A percentile compares a stretch with the other conserved stretches of the same genome.
These are phyloP conservation scores for Penicillium argentinense DNA, from an alignment of 495 filamentous ascomycete species.

Conservation along the genomic window DNA sequence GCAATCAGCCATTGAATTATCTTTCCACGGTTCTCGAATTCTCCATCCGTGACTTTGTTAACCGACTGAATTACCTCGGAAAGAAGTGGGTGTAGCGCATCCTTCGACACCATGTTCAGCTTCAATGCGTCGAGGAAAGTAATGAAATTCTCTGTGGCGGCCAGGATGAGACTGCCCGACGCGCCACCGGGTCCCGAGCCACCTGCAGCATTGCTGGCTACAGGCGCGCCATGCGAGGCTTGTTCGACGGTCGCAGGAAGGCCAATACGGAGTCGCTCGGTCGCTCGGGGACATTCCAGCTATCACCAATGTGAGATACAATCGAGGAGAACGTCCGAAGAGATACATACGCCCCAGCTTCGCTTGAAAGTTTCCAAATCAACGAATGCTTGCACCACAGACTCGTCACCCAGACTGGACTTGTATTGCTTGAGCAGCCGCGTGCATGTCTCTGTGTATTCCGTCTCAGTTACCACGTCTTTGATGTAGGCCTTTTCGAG, in stretches of 20 bases:
- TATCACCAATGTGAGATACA: constrained; percentile 32
- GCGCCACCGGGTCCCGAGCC: constrained; percentile 45
- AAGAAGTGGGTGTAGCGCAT: constrained; percentile 89
- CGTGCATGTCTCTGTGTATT: constrained; percentile 95
- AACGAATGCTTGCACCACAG: constrained; percentile 76
- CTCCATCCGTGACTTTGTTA: constrained; percentile 89
- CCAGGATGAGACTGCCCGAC: constrained; percentile 73
- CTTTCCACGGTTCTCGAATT: constrained; percentile 92
- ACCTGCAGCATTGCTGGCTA: constrained; percentile 43
- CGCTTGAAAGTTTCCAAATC: constrained; percentile 93
- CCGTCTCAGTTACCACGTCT: constrained; percentile 85
- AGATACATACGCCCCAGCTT: constrained; percentile 75
- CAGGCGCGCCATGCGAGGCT: constrained; percentile 41
- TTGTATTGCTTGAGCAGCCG: constrained; percentile 96
- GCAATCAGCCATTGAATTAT: constrained; percentile 98
- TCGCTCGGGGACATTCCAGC: constrained; percentile 94
- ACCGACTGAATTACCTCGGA: constrained; percentile 94
- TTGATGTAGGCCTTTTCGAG: constrained; percentile 96
- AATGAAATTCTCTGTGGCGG: constrained; percentile 96
- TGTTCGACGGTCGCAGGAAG: constrained; percentile 69
- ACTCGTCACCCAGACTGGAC: constrained; percentile 84
- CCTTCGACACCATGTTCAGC: constrained; percentile 86
- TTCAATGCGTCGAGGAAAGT: constrained; percentile 94
- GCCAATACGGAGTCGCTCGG: constrained; percentile 86
- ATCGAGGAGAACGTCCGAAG: neutral